Evolutionary conservation across 306 rosid species (phyloP).

Genomic region (Bauhinia variegata): DNA sequence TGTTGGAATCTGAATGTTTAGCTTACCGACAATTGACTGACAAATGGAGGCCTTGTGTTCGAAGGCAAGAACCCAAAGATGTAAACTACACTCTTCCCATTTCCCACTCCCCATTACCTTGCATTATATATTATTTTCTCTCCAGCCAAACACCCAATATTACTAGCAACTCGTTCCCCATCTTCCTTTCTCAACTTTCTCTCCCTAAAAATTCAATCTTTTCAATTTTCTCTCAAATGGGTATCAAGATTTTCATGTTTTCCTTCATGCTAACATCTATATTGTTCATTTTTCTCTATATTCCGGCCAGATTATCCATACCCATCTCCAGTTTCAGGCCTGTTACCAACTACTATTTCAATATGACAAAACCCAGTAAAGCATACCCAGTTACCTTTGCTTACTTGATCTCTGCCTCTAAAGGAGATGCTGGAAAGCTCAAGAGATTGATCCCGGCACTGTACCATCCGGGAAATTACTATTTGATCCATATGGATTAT

Average conservation of each 20-base stretch:
- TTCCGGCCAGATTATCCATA: conserved; percentile 65
- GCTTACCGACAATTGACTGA: conserved; percentile 48
- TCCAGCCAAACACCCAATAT: conserved; percentile 13
- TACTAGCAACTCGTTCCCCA: not conserved
- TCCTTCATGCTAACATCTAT: conserved; percentile 56
- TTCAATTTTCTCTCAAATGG: conserved; percentile 54
- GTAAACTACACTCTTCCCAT: conserved; percentile 30
- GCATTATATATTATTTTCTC: conserved; percentile 6
- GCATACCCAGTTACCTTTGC: conserved; percentile 71
- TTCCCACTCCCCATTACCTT: conserved; percentile 7
- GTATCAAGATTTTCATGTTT: conserved; percentile 56
- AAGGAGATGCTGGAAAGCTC: conserved; percentile 64
- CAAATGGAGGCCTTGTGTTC: conserved; percentile 42
- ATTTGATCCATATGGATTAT: conserved; percentile 77
- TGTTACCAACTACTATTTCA: conserved; percentile 37
- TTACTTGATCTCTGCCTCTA: conserved; percentile 82
- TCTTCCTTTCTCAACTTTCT: conserved; percentile 24
- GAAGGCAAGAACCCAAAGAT: conserved; percentile 47
- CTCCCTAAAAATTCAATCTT: conserved; percentile 8
- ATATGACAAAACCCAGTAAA: conserved; percentile 35
- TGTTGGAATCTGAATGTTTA: conserved; percentile 25
- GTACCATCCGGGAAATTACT: conserved; percentile 86
- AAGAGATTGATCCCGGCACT: conserved; percentile 63
- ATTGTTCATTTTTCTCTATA: conserved; percentile 50
- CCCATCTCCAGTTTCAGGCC: conserved; percentile 54